A percentile compares a stretch with the other conserved stretches of the same genome.
phyloP scores from a whole-genome alignment of 2,329 filamentous ascomycete genomes.

The Colletotrichum coccodes region DNA sequence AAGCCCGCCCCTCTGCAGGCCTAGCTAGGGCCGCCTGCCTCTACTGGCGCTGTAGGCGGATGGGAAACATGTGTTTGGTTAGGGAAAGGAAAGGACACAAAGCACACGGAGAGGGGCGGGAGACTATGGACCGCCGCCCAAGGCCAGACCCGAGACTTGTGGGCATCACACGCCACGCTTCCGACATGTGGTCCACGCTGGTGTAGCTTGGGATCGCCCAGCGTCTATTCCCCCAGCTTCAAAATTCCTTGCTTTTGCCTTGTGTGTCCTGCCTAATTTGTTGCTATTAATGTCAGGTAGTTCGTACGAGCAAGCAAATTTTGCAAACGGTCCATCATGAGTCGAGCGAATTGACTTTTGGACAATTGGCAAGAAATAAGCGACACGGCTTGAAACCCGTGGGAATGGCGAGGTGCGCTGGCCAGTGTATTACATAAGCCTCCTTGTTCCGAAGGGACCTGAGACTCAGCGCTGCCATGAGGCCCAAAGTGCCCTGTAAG shows the following conservation, averaged over 20 bases:
- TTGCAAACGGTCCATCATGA: neutral
- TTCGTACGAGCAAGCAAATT: neutral
- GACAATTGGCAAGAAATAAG: neutral
- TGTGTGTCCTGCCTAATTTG: neutral
- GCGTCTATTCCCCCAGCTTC: neutral
- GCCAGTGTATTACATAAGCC: neutral
- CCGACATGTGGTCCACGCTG: neutral
- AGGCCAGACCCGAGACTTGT: conserved; percentile 14
- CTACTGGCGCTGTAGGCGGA: conserved; percentile 10
- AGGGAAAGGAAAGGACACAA: neutral
- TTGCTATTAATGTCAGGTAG: neutral
- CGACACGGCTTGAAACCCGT: neutral
- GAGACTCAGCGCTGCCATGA: neutral
- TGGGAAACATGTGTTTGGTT: conserved; percentile 25
- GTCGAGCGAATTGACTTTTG: neutral
- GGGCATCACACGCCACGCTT: neutral
- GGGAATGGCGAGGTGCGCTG: neutral
- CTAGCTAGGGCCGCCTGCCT: neutral
- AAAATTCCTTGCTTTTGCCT: too few species aligned
- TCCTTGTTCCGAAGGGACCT: neutral
- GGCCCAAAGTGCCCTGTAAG: neutral
- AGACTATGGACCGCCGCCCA: conserved; percentile 20
- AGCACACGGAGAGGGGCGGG: conserved; percentile 8
- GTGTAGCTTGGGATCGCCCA: neutral
- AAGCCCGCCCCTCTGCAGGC: neutral